These are phyloP conservation scores for Geotrichum cucujoidarum DNA, from an alignment of 1,139 yeast genomes.

Conservation along the genomic window DNA sequence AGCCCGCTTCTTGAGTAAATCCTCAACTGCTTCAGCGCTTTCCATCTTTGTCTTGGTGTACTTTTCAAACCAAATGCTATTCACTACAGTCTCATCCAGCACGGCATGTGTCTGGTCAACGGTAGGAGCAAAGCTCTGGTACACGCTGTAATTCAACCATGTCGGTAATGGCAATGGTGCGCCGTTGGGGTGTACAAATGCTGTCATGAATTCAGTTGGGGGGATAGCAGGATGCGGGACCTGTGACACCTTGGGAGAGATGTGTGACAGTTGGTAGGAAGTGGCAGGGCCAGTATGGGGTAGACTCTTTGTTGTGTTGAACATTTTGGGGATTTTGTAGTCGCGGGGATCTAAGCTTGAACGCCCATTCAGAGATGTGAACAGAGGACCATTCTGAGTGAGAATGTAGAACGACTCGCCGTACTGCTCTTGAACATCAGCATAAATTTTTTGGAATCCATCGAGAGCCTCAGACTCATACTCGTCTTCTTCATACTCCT, in stretches of 20 bases:
- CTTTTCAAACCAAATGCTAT: slow-evolving; percentile 74
- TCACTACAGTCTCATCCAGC: slow-evolving; percentile 57
- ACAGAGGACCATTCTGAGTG: slow-evolving; percentile 55
- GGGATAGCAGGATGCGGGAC: slow-evolving; percentile 61
- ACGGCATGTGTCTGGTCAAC: slow-evolving; percentile 68
- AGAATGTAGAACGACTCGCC: slow-evolving; percentile 58
- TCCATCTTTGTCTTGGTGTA: slow-evolving; percentile 38
- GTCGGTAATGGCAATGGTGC: slow-evolving; percentile 73
- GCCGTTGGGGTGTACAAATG: slow-evolving; percentile 83
- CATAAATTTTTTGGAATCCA: slow-evolving; percentile 65
- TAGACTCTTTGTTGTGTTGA: slow-evolving; percentile 52
- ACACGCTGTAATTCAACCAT: slow-evolving; percentile 69
- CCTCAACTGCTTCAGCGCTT: slow-evolving; percentile 24
- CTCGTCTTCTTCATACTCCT: slow-evolving; percentile 27
- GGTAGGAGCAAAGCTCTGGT: slow-evolving; percentile 72
- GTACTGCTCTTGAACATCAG: slow-evolving; percentile 52
- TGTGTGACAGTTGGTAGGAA: slow-evolving; percentile 45
- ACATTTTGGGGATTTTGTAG: slow-evolving; percentile 55
- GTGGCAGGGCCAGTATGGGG: slow-evolving; percentile 44
- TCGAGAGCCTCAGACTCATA: slow-evolving; percentile 41
- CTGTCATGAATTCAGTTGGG: slow-evolving; percentile 63
- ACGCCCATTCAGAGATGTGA: slow-evolving; percentile 59
- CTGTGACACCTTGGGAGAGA: slow-evolving; percentile 46
- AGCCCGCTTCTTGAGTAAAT: slow-evolving; percentile 16
- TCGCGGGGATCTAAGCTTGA: slow-evolving; percentile 65